Evolutionary conservation across 495 filamentous ascomycete genomes (phyloP).

Genomic region (Xylaria telfairii): DNA sequence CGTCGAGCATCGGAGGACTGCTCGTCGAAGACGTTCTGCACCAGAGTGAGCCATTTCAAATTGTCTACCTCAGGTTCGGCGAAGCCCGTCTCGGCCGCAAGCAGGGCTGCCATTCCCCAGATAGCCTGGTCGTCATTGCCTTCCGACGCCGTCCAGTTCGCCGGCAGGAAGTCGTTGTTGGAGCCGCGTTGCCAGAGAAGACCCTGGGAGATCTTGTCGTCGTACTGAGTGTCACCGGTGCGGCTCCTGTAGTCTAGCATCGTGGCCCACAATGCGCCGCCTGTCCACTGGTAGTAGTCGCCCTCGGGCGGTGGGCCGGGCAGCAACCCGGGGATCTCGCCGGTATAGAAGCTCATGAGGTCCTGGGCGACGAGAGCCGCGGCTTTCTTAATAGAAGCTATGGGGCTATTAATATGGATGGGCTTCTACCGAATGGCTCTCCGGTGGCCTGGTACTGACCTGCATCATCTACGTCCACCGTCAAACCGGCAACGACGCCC

Average conservation of each 20-base stretch:
- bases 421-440: background rate
- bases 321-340: slow-evolving; percentile 61
- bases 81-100: slow-evolving; percentile 69
- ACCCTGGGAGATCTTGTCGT: slow-evolving; percentile 61
- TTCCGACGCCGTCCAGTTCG: slow-evolving; percentile 69
- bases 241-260: slow-evolving; percentile 75
- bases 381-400: slow-evolving; percentile 61
- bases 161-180: slow-evolving; percentile 64
- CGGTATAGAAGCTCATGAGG: slow-evolving; percentile 64
- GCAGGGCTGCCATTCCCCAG: slow-evolving; percentile 72
- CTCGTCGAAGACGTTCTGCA: slow-evolving; percentile 74
- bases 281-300: slow-evolving; percentile 58
- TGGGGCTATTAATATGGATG: background rate
- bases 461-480: slow-evolving; percentile 34
- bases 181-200: slow-evolving; percentile 64
- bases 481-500: slow-evolving; percentile 31
- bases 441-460: slow-evolving; percentile 25
- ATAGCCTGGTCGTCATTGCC: slow-evolving; percentile 81
- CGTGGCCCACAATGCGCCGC: slow-evolving; percentile 68
- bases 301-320: slow-evolving; percentile 27
- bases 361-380: slow-evolving; percentile 62
- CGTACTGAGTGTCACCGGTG: slow-evolving; percentile 71
- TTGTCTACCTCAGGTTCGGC: slow-evolving; percentile 54
- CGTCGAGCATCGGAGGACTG: slow-evolving; percentile 56
- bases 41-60: slow-evolving; percentile 70